Evolutionary conservation across 139 green algal genomes (phyloP).

Genomic region (Picochlorum costavermella): DNA sequence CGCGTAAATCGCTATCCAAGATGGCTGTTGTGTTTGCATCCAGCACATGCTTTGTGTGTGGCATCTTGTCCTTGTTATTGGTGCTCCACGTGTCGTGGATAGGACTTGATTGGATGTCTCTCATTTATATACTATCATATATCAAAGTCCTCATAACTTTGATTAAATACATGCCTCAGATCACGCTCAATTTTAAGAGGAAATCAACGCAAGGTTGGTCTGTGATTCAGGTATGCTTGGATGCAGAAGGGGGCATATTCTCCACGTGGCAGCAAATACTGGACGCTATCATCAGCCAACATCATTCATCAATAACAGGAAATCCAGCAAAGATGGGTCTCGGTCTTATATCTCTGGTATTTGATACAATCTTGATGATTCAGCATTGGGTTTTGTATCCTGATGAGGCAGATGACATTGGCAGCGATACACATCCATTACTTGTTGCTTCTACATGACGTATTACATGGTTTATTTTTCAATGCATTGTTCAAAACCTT

Average conservation of each 20-base stretch:
- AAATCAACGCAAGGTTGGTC: constrained; percentile 37
- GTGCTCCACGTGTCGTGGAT: constrained; percentile 1
- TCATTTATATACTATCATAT: constrained; percentile 45
- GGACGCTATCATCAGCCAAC: constrained; percentile 22
- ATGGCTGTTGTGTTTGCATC: neutral
- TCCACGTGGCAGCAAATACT: constrained; percentile 42
- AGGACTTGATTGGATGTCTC: constrained; percentile 17
- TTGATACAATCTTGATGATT: constrained; percentile 54
- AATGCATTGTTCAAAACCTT: constrained; percentile 62
- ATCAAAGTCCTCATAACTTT: constrained; percentile 47
- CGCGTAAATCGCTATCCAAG: neutral
- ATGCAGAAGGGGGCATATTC: constrained; percentile 46
- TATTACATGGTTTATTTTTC: constrained; percentile 6
- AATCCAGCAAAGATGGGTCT: constrained; percentile 58
- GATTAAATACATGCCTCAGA: constrained; percentile 58
- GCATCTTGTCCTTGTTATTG: neutral
- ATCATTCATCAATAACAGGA: constrained; percentile 30
- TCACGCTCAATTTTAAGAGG: constrained; percentile 37
- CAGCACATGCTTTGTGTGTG: neutral
- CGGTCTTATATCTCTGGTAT: constrained; percentile 40
- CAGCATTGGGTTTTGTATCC: constrained; percentile 51
- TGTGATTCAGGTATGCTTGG: constrained; percentile 42
- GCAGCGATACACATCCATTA: neutral
- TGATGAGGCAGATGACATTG: too few relatives aligned
- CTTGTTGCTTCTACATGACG: neutral